A percentile compares a stretch with the other conserved stretches of the same genome.
Conservation (phyloP, 2,329 filamentous ascomycete genomes). For the Stachybotrys chlorohalonatus region DNA sequence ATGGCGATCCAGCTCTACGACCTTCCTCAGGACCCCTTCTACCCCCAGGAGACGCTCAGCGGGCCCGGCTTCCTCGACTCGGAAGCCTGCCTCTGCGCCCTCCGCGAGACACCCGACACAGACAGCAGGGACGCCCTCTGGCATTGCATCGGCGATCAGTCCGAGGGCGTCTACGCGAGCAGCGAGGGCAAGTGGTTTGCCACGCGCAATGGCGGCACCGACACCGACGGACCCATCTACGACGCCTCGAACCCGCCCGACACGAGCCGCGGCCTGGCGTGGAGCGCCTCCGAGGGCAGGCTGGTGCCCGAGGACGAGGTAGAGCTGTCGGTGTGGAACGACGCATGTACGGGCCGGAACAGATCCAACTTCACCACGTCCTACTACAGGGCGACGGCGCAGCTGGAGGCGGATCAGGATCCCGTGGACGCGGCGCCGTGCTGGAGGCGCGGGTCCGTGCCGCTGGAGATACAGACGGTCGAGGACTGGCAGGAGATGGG, state of each 20-base stretch:
- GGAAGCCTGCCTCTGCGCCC: conserved; percentile 27
- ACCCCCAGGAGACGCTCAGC: conserved; percentile 16
- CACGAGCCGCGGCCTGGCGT: conserved; percentile 16
- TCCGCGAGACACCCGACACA: conserved; percentile 11
- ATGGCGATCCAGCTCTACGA: background rate
- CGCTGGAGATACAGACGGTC: conserved; percentile 28
- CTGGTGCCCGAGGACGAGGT: conserved; percentile 16
- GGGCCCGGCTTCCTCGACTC: conserved; percentile 31
- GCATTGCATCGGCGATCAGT: conserved; percentile 37
- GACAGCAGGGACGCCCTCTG: conserved; percentile 16
- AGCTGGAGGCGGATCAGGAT: conserved; percentile 13
- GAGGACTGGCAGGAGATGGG: conserved; percentile 25
- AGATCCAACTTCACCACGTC: conserved; percentile 29
- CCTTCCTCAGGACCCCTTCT: conserved; percentile 27
- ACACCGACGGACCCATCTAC: conserved; percentile 17
- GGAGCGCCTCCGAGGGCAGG: conserved; percentile 11
- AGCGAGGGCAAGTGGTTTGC: conserved; percentile 32
- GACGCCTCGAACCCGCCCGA: conserved; percentile 27
- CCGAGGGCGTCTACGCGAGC: conserved; percentile 24
- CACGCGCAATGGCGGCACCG: conserved; percentile 13
- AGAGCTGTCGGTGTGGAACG: conserved; percentile 24
- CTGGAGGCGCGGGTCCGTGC: conserved; percentile 27
- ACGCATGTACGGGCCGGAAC: conserved; percentile 32
- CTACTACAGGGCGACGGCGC: conserved; percentile 23
- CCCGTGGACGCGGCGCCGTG: conserved; percentile 30